Evolutionary conservation across 768 basidiomycete species (phyloP).

Genomic region (Pleurotus ostreatus): DNA sequence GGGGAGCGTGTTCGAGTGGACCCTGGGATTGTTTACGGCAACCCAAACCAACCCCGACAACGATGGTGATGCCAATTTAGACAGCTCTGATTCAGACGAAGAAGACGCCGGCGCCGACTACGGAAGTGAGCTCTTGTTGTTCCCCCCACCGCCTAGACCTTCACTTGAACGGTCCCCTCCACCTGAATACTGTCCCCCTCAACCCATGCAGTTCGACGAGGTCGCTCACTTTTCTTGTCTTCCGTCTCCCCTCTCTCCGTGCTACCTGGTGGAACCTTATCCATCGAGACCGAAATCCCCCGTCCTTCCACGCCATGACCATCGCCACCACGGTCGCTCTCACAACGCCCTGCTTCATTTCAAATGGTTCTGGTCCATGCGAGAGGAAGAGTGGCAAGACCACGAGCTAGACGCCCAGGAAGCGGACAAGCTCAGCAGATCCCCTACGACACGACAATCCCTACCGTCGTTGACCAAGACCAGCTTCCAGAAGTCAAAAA

Average conservation of each 20-base stretch:
- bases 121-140: constrained; percentile 18
- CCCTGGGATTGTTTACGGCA: constrained; percentile 11
- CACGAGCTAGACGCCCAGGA: constrained; percentile 12
- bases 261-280: constrained; percentile 10
- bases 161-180: constrained; percentile 13
- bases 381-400: constrained; percentile 50
- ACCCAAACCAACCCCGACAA: constrained; percentile 12
- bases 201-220: constrained; percentile 18
- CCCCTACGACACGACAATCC: constrained; percentile 12
- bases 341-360: constrained; percentile 53
- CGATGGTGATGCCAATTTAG: constrained; percentile 13
- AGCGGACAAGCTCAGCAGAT: constrained; percentile 6
- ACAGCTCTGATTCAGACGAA: constrained; percentile 10
- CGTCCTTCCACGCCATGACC: constrained; percentile 33
- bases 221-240: constrained; percentile 26
- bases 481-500: constrained; percentile 3
- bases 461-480: constrained; percentile 3
- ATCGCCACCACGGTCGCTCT: constrained; percentile 60
- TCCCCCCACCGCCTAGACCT: constrained; percentile 10
- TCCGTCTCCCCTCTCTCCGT: constrained; percentile 34
- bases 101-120: constrained; percentile 19
- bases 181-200: constrained; percentile 1
- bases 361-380: constrained; percentile 60
- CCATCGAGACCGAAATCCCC: background rate
- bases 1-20: background rate